Percentiles rank a stretch among this genome's conserved stretches.
phyloP scores from a whole-genome alignment of 1,284 basidiomycete species.

The Ustilago trichophora region DNA sequence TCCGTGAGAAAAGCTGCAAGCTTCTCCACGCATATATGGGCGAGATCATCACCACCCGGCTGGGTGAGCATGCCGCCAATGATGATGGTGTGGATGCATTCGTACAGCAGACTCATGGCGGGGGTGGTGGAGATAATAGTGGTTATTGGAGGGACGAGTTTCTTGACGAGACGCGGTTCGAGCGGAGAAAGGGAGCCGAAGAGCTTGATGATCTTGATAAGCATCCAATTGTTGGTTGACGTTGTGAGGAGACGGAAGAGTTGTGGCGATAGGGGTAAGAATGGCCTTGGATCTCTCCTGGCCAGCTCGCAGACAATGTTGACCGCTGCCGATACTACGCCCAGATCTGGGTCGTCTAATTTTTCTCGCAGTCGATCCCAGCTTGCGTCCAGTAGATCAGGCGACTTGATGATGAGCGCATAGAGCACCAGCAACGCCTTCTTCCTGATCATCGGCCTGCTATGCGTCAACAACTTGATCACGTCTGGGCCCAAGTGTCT shows the following conservation, averaged over 20 bases:
- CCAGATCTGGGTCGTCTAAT: conserved; percentile 67
- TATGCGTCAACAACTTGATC: conserved; percentile 88
- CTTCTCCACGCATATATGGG: conserved; percentile 89
- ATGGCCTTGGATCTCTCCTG: conserved; percentile 54
- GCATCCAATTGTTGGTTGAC: conserved; percentile 98
- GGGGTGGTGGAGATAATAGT: conserved; percentile 94
- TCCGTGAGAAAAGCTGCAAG: conserved; percentile 90
- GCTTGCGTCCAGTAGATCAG: conserved; percentile 52
- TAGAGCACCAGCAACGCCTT: conserved; percentile 84
- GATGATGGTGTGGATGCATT: conserved; percentile 98
- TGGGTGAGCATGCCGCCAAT: conserved; percentile 87
- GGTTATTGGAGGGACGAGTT: conserved; percentile 90
- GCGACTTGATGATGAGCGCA: conserved; percentile 58
- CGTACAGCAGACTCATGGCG: conserved; percentile 94
- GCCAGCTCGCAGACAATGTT: conserved; percentile 95
- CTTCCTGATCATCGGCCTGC: conserved; percentile 83
- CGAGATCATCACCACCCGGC: conserved; percentile 73
- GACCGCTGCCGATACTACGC: conserved; percentile 89
- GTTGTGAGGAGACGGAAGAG: conserved; percentile 93
- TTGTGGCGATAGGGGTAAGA: conserved; percentile 76
- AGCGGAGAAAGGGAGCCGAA: conserved; percentile 74
- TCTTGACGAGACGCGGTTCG: conserved; percentile 91
- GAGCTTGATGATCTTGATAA: conserved; percentile 95
- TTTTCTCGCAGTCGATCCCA: conserved; percentile 77
- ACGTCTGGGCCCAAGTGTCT: conserved; percentile 88